Evolutionary conservation across 495 filamentous ascomycete genomes (phyloP).

Genomic region (Recurvomyces mirabilis): DNA sequence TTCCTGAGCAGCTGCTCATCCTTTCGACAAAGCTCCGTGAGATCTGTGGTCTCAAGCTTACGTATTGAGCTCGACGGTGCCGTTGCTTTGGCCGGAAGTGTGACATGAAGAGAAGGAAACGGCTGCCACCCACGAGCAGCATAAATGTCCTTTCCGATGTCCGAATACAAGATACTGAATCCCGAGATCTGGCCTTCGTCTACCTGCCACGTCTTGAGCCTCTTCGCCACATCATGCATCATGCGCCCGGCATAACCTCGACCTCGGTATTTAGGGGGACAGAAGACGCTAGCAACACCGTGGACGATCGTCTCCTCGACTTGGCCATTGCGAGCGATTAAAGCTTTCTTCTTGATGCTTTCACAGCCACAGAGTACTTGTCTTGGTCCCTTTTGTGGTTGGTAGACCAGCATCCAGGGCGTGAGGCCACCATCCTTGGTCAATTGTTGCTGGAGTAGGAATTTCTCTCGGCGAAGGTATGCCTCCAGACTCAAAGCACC

Average conservation of each 20-base stretch:
- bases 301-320: constrained; percentile 60
- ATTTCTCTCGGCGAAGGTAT: constrained; percentile 69
- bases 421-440: constrained; percentile 65
- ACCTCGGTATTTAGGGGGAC: constrained; percentile 56
- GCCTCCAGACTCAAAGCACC: constrained; percentile 50
- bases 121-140: constrained; percentile 68
- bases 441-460: constrained; percentile 54
- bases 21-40: constrained; percentile 43
- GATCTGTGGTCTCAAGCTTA: constrained; percentile 39
- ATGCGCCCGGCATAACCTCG: constrained; percentile 69
- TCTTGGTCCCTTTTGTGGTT: constrained; percentile 32
- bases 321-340: constrained; percentile 36
- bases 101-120: constrained; percentile 58
- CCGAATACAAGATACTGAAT: constrained; percentile 77
- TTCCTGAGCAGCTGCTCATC: constrained; percentile 44
- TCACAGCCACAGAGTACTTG: constrained; percentile 74
- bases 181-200: constrained; percentile 35
- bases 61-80: constrained; percentile 24
- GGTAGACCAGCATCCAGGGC: constrained; percentile 74
- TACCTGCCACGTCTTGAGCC: constrained; percentile 42
- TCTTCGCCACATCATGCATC: constrained; percentile 47
- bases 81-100: constrained; percentile 39
- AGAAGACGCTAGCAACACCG: constrained; percentile 81
- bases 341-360: constrained; percentile 62
- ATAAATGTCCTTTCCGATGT: constrained; percentile 94